Evolutionary conservation across 768 basidiomycete genomes (phyloP).

Genomic region (Boletellus ananas): DNA sequence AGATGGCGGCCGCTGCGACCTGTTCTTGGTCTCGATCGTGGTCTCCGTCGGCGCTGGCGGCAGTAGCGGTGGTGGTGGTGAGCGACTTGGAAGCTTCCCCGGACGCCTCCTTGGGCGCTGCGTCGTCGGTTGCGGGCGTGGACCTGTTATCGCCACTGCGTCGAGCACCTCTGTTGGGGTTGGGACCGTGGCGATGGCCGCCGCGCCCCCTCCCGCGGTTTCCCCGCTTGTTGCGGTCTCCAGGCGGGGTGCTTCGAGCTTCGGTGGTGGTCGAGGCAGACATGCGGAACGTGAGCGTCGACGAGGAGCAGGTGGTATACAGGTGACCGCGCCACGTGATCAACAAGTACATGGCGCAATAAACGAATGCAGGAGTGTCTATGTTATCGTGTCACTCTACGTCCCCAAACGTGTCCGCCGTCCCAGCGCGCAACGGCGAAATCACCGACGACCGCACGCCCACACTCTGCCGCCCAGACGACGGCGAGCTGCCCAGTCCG

Average conservation of each 20-base stretch:
- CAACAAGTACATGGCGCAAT: background rate
- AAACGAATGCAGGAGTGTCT: background rate
- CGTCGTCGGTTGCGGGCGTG: background rate
- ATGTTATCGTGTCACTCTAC: slow-evolving; percentile 20
- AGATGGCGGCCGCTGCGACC: slow-evolving; percentile 37
- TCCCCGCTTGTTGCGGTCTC: slow-evolving; percentile 12
- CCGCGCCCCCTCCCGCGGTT: slow-evolving; percentile 22
- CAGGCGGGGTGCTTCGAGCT: slow-evolving; percentile 1
- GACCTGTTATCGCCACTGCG: slow-evolving; percentile 5
- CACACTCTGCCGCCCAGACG: slow-evolving; percentile 5
- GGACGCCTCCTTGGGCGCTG: background rate
- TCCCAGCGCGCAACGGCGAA: slow-evolving; percentile 1
- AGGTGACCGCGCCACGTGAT: background rate
- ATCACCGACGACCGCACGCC: background rate
- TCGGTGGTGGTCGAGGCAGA: slow-evolving; percentile 20
- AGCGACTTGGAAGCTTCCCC: background rate
- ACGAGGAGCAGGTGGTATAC: background rate
- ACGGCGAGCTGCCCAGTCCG: slow-evolving; percentile 18
- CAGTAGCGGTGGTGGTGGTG: background rate
- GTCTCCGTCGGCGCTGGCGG: slow-evolving; percentile 2
- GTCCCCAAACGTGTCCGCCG: slow-evolving; percentile 17
- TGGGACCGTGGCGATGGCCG: background rate
- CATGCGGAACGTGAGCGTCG: slow-evolving; percentile 2
- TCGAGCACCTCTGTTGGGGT: slow-evolving; percentile 5
- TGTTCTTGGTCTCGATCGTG: slow-evolving; percentile 41